These are phyloP conservation scores for Penicillium verrucosum DNA, from an alignment of 2,329 filamentous ascomycete species.

Conservation along the genomic window DNA sequence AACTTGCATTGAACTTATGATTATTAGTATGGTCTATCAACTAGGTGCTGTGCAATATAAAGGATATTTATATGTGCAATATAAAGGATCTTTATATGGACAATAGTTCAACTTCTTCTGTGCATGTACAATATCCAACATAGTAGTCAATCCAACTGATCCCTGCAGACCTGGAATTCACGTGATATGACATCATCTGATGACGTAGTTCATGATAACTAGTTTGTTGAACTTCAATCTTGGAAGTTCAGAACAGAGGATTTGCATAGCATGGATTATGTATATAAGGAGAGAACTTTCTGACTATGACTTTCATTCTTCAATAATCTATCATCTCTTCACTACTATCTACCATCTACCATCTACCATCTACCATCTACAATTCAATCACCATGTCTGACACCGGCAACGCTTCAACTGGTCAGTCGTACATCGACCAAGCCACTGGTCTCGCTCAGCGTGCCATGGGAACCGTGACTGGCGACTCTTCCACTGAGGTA, in stretches of 20 bases:
- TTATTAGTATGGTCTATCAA: not conserved
- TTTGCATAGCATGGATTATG: not conserved
- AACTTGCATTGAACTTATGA: not conserved
- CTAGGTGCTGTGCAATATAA: too few species aligned
- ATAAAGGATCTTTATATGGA: not conserved
- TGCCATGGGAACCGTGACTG: constrained; percentile 68
- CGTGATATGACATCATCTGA: constrained; percentile 22
- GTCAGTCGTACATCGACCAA: constrained; percentile 72
- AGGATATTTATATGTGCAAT: not conserved
- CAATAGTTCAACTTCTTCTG: not conserved
- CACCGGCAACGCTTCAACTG: constrained; percentile 59
- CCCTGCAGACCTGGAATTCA: too few species aligned
- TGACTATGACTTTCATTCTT: not conserved
- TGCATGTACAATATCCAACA: too few species aligned
- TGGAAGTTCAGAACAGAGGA: not conserved
- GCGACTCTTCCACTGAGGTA: constrained; percentile 65
- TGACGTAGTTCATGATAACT: constrained; percentile 20
- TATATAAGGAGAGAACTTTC: constrained; percentile 3
- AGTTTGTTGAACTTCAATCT: not conserved
- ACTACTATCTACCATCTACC: constrained; percentile 4
- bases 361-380: constrained; percentile 3
- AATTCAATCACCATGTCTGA: constrained; percentile 28
- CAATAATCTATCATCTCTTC: not conserved
- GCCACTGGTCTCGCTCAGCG: constrained; percentile 71
- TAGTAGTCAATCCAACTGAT: too few species aligned